Evolutionary conservation across 176 grass and related monocot genomes (phyloP), one percentile per base, ranked within the genome.

Genomic region (Oryza longistaminata): DNA sequence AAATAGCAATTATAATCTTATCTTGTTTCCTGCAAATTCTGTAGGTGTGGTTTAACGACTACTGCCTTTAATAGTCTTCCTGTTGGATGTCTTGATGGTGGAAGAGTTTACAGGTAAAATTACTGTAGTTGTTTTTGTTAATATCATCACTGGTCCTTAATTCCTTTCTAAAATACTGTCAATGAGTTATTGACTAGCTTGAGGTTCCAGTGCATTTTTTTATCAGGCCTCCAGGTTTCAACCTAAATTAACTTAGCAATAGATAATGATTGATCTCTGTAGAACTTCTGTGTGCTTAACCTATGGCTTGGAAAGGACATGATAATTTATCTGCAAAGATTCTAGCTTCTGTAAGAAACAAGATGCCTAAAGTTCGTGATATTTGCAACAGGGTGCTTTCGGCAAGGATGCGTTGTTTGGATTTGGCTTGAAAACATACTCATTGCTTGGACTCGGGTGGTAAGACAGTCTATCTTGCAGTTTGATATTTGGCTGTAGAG

Each of bases 61-160:
- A 85, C 88, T 79, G 96, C 96, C 75, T 99, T 96, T 76, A 99
- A 99, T 92, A 96, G 96, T 91, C 93, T 99, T 87, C 96, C 96
- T 67, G 86, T 96, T 85, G 93, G 96, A 74, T 94, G 91, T 22
- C 93, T 99, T 92, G 96, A 99, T 79, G 96, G 96, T 79, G 96
- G 96, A 88, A 96, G 96, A 87, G 91, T 79, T 81, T 99, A 71
- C 93, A 99, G 93, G 96, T 99, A 87, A 87, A 68, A 17, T 68
- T 43, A 4, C 0, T 42, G 12, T 81, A 39, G 22, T 1, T 61
- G 35, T 40, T 73, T 3, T 50, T 74, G 46, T 52, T 50, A 48
- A 70, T n/a, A 3, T 64, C 66, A 22, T 64, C 42, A 64, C 9
- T 77, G 5, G 37, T 71, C 9, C 42, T 53, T 71, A 40, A 5